phyloP scores from a whole-genome alignment of 768 basidiomycete species.

The Candolleomyces efflorescens region DNA sequence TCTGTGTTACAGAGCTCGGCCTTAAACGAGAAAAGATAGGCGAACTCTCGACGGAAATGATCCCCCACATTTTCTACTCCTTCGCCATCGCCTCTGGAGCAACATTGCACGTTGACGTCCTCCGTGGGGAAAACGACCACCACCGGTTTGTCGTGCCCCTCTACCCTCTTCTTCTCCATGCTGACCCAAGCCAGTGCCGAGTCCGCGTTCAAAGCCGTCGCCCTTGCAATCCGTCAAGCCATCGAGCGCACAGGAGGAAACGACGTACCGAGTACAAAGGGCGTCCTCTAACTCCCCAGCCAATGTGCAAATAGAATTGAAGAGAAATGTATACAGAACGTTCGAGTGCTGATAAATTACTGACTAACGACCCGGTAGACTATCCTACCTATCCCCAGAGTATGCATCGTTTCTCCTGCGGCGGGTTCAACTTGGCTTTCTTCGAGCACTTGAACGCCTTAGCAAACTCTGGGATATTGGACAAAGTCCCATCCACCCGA shows the following conservation, averaged over 20 bases:
- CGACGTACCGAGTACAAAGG: slow-evolving; percentile 96
- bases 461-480: slow-evolving; percentile 86
- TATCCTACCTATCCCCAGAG: slow-evolving; percentile 58
- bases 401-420: slow-evolving; percentile 68
- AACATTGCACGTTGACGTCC: slow-evolving; percentile 91
- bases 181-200: slow-evolving; percentile 62
- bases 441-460: slow-evolving; percentile 79
- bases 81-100: slow-evolving; percentile 96
- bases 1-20: slow-evolving; percentile 89
- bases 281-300: slow-evolving; percentile 56
- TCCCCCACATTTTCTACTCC: slow-evolving; percentile 95
- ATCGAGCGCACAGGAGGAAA: slow-evolving; percentile 83
- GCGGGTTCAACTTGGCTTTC: slow-evolving; percentile 84
- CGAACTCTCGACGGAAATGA: slow-evolving; percentile 97
- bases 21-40: slow-evolving; percentile 88
- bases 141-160: slow-evolving; percentile 62
- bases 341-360: too few species aligned
- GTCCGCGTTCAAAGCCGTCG: slow-evolving; percentile 97
- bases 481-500: slow-evolving; percentile 83
- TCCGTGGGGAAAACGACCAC: slow-evolving; percentile 96
- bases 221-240: slow-evolving; percentile 93
- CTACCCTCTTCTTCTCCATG: slow-evolving; percentile 1
- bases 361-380: neutral
- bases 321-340: slow-evolving; percentile 8
- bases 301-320: neutral